phyloP scores from a whole-genome alignment of 2,329 filamentous ascomycete genomes.

The Corinectria fuckeliana region DNA sequence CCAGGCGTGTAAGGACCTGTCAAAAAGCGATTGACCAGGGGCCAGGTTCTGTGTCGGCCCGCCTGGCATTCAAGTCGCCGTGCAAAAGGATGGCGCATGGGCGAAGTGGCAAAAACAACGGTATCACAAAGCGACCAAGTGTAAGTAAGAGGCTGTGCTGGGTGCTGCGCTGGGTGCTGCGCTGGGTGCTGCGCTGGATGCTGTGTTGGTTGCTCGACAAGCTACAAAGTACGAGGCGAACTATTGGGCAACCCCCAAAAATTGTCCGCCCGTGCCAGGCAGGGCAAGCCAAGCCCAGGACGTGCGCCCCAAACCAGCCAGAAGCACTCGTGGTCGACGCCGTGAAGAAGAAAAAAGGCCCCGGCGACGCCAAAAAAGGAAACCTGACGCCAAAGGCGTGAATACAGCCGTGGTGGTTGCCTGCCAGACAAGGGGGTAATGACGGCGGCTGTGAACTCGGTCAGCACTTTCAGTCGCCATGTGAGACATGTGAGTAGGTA shows the following conservation, averaged over 20 bases:
- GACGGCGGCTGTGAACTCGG: constrained; percentile 11
- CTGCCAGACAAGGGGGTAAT: constrained; percentile 26
- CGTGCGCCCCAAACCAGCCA: constrained; percentile 26
- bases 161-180: background rate
- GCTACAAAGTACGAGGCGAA: constrained; percentile 24
- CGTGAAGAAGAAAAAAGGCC: constrained; percentile 26
- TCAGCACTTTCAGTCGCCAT: constrained; percentile 22
- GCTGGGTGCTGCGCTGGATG: background rate
- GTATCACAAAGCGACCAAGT: background rate
- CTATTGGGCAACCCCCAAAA: constrained; percentile 22
- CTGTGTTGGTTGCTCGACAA: background rate
- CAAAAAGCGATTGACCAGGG: background rate
- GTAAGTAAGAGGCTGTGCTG: background rate
- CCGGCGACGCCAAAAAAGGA: constrained; percentile 8
- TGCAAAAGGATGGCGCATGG: background rate
- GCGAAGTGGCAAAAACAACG: background rate
- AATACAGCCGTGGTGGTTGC: constrained; percentile 20
- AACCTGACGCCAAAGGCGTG: background rate
- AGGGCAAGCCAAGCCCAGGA: constrained; percentile 33
- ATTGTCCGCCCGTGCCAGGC: constrained; percentile 11
- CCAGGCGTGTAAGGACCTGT: constrained; percentile 8
- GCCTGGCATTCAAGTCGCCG: background rate
- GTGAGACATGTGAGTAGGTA: constrained; percentile 9
- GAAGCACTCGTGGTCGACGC: constrained; percentile 1
- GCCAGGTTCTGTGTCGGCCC: background rate